Base-by-base conservation (phyloP, 2,329 filamentous ascomycete species). In the Herpotrichia juniperi region DNA sequence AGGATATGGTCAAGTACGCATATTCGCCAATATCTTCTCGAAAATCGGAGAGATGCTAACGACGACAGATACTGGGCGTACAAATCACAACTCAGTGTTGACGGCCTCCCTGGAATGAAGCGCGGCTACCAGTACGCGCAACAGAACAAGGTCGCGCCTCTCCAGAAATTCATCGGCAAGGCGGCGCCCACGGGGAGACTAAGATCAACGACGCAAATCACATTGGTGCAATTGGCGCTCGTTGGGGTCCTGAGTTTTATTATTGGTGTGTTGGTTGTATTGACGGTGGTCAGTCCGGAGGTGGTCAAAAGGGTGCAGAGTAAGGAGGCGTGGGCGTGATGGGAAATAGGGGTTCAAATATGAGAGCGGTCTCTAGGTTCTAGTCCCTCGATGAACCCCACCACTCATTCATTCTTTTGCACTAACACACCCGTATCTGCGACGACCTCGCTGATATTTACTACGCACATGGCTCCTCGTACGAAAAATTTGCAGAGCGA, bases 81-180 rank as follows among this genome's bases (percentile, higher is more conserved):
- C 47, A 79, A 79, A 60, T 74, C 71, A 28, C 71, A 76, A 16
- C 66, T 69, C 50, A 74, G 69, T 28, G 74, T 79, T 22, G 77
- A 79, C 54, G 77, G 77, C 0, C 59, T 79, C 22, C 77, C 76
- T 0, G 76, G 72, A 0, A 75, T 78, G 73, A 72, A 73, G 60
- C 59, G 67, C 17, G 77, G 72, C 0, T 62, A 73, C 8, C 62
- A 70, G 7, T 72, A 64, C 34, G 74, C 67, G n/a, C 63, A 69
- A 47, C 57, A 60, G 42, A 64, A 78, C 28, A 60, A 56, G 0
- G 66, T 79, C 1, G 62, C 59, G 55, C 77, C 77, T 12, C 56
- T 79, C 39, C 73, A 71, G 63, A 79, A 79, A 61, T 76, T 78
- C 72, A 68, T 76, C 7, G 75, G 74, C 1, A 59, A 59, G 22